Percentiles rank a stretch among this genome's conserved stretches.
phyloP scores from a whole-genome alignment of 1,284 basidiomycete species.

The Caloboletus firmus region DNA sequence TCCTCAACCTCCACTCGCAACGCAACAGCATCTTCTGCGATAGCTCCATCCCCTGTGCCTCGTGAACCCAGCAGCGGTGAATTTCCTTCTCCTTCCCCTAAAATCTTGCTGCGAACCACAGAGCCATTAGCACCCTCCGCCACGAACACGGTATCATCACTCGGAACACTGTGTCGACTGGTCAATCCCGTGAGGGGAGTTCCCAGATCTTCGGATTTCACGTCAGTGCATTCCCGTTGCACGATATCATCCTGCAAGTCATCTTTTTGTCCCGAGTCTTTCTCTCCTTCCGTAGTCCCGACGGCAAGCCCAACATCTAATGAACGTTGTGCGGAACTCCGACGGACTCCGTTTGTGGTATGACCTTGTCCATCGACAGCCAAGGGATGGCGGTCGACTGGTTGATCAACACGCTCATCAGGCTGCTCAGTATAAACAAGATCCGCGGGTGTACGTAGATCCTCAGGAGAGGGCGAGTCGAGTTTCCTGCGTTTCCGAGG shows the following conservation, averaged over 20 bases:
- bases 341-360: slow-evolving; percentile 19
- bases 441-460: slow-evolving; percentile 5
- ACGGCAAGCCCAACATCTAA: neutral
- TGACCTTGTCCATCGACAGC: slow-evolving; percentile 21
- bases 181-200: slow-evolving; percentile 53
- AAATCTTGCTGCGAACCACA: slow-evolving; percentile 25
- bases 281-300: slow-evolving; percentile 1
- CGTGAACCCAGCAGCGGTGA: neutral
- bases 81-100: slow-evolving; percentile 17
- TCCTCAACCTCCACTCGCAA: slow-evolving; percentile 20
- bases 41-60: neutral
- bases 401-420: slow-evolving; percentile 8
- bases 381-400: neutral
- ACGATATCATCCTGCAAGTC: neutral
- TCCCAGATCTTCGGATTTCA: slow-evolving; percentile 52
- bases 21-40: neutral
- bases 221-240: slow-evolving; percentile 26
- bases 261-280: slow-evolving; percentile 3
- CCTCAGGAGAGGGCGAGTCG: slow-evolving; percentile 17
- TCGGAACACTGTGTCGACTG: slow-evolving; percentile 54
- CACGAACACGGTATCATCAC: slow-evolving; percentile 52
- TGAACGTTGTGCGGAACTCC: slow-evolving; percentile 2
- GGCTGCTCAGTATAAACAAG: neutral
- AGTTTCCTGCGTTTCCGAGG: slow-evolving; percentile 33
- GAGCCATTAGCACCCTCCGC: slow-evolving; percentile 15